Evolutionary conservation across 148 eudicot species (phyloP).

Genomic region (Rhododendron ovatum): DNA sequence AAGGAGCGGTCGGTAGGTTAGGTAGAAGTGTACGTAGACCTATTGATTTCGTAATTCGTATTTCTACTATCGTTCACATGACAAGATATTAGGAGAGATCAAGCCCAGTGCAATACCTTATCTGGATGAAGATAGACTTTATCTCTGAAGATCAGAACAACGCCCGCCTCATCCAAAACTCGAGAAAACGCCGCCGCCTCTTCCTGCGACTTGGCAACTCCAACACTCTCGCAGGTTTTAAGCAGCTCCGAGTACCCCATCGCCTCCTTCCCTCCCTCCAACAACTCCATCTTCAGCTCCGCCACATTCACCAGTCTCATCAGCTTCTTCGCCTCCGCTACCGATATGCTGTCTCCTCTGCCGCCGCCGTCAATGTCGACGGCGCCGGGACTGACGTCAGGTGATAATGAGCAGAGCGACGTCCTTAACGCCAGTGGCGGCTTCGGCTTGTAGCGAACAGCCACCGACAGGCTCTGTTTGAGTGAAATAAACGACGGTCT

Average conservation of each 20-base stretch:
- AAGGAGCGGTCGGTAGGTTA: too few relatives aligned
- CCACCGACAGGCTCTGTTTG: slow-evolving; percentile 13
- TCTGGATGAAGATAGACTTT: slow-evolving; percentile 86
- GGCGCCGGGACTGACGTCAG: background rate
- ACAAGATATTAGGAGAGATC: background rate
- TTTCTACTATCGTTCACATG: too few relatives aligned
- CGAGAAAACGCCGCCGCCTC: slow-evolving; percentile 66
- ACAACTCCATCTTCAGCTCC: slow-evolving; percentile 63
- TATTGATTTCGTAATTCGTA: too few relatives aligned
- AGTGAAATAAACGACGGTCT: slow-evolving; percentile 6
- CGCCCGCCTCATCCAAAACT: slow-evolving; percentile 89
- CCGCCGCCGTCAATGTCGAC: background rate
- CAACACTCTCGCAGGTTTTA: slow-evolving; percentile 51
- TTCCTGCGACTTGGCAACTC: slow-evolving; percentile 50
- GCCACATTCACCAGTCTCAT: slow-evolving; percentile 76
- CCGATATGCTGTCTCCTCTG: slow-evolving; percentile 28
- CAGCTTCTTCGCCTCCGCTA: slow-evolving; percentile 68
- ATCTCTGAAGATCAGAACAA: slow-evolving; percentile 71
- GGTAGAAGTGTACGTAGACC: too few relatives aligned
- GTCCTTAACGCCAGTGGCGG: slow-evolving; percentile 9
- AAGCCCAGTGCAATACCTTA: slow-evolving; percentile 38
- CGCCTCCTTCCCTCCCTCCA: slow-evolving; percentile 55
- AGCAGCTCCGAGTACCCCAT: slow-evolving; percentile 59
- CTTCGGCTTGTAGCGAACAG: background rate
- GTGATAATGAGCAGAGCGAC: background rate